These are phyloP conservation scores for Baudoinia panamericana DNA, from an alignment of 495 filamentous ascomycete species.

Conservation along the genomic window DNA sequence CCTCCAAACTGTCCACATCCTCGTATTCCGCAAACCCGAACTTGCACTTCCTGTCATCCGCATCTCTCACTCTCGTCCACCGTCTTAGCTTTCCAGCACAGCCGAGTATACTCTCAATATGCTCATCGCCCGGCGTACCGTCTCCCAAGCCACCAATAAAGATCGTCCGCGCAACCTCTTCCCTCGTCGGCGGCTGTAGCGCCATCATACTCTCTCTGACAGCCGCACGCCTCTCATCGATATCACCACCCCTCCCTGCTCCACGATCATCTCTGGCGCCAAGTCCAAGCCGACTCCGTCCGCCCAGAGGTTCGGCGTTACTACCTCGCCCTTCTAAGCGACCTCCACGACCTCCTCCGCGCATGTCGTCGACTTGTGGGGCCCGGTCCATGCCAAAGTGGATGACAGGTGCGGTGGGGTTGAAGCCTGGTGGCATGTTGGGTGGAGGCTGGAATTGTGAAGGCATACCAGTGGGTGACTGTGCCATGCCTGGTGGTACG, in stretches of 20 bases:
- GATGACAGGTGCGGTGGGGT: slow-evolving; percentile 95
- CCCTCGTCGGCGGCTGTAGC: slow-evolving; percentile 69
- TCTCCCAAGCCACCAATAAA: slow-evolving; percentile 80
- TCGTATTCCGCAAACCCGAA: slow-evolving; percentile 98
- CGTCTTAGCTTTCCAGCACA: slow-evolving; percentile 65
- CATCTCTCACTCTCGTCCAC: slow-evolving; percentile 74
- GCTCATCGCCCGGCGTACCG: slow-evolving; percentile 62
- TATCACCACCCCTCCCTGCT: slow-evolving; percentile 21
- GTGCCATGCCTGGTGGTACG: slow-evolving; percentile 14
- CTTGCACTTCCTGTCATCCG: slow-evolving; percentile 67
- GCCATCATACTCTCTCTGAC: slow-evolving; percentile 64
- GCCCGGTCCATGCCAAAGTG: slow-evolving; percentile 47
- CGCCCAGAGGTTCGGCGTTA: slow-evolving; percentile 35
- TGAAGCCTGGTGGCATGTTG: slow-evolving; percentile 93
- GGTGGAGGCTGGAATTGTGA: slow-evolving; percentile 71
- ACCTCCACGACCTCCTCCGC: slow-evolving; percentile 12
- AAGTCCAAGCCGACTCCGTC: slow-evolving; percentile 47
- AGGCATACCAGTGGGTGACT: slow-evolving; percentile 65
- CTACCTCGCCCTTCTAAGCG: slow-evolving; percentile 31
- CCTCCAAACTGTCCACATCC: slow-evolving; percentile 75
- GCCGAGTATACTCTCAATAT: slow-evolving; percentile 66
- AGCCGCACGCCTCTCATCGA: slow-evolving; percentile 56
- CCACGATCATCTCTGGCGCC: slow-evolving; percentile 31
- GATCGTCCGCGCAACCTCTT: slow-evolving; percentile 82
- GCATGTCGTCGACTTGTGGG: background rate